These are phyloP conservation scores for Globisporangium lucens DNA, from an alignment of 352 stramenopile genomes.

Conservation along the genomic window DNA sequence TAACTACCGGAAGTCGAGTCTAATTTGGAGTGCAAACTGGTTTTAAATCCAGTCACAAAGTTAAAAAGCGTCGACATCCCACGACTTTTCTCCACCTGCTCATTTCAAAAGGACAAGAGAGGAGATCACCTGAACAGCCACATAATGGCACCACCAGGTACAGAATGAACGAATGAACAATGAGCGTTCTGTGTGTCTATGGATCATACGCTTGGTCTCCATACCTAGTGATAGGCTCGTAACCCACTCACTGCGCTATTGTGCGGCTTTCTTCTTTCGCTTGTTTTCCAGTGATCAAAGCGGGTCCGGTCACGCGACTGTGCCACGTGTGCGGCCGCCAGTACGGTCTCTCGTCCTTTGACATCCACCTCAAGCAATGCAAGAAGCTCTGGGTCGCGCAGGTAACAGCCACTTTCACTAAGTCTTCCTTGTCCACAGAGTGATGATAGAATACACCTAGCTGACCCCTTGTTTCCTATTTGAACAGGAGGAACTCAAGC, in stretches of 20 bases:
- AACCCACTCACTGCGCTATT: too few relatives aligned
- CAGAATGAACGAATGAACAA: not conserved
- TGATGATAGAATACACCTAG: not conserved
- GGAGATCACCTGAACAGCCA: too few relatives aligned
- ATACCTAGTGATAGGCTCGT: not conserved
- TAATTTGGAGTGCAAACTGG: conserved; percentile 3
- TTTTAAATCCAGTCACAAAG: conserved; percentile 1
- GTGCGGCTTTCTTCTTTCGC: not conserved
- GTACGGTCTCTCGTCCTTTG: conserved; percentile 77
- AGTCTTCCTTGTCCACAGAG: not conserved
- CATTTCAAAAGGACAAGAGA: not conserved
- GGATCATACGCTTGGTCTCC: not conserved
- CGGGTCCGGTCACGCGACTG: conserved; percentile 61
- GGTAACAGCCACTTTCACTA: conserved; percentile 16
- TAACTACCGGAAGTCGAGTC: not conserved
- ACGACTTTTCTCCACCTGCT: not conserved
- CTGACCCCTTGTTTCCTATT: not conserved
- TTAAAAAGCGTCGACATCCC: not conserved
- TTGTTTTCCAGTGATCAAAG: conserved; percentile 28
- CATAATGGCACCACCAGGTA: conserved; percentile 16
- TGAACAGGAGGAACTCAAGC: conserved; percentile 63
- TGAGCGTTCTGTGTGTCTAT: not conserved
- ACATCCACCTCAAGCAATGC: conserved; percentile 85
- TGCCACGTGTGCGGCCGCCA: conserved; percentile 79
- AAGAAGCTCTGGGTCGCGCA: conserved; percentile 78